Conservation (phyloP, 108 stramenopile species). For the Asterionellopsis glacialis region DNA sequence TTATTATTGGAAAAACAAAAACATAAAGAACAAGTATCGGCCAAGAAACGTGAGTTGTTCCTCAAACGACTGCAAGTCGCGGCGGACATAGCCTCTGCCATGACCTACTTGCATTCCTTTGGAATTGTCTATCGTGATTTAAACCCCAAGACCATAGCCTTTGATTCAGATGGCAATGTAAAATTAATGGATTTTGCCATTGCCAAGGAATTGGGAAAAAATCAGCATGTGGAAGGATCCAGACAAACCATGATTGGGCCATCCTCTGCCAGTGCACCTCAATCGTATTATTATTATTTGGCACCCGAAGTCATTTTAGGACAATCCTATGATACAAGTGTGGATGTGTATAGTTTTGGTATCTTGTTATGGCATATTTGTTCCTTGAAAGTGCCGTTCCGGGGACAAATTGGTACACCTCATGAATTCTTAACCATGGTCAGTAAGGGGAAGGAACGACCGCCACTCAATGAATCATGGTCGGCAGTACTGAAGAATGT, state of each 20-base stretch:
- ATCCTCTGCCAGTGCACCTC: conserved; percentile 68
- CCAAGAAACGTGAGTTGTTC: too few species aligned
- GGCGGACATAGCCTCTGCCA: conserved; percentile 63
- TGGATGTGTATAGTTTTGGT: conserved; percentile 82
- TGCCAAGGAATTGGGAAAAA: conserved; percentile 43
- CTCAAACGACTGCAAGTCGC: conserved; percentile 56
- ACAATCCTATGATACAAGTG: conserved; percentile 63
- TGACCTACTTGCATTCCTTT: conserved; percentile 67
- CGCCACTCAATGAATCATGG: conserved; percentile 51
- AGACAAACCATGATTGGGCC: conserved; percentile 57
- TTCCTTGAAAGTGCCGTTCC: conserved; percentile 65
- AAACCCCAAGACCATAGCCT: conserved; percentile 12
- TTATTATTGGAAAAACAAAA: too few species aligned
- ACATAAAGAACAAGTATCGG: too few species aligned
- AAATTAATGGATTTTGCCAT: conserved; percentile 56
- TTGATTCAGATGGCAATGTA: conserved; percentile 2
- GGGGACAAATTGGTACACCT: conserved; percentile 34
- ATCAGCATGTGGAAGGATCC: conserved; percentile 22
- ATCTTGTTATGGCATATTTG: conserved; percentile 83
- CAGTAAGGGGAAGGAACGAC: conserved; percentile 44
- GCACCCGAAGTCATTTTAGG: conserved; percentile 35
- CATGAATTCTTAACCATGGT: conserved; percentile 40
- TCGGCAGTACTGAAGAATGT: conserved; percentile 52
- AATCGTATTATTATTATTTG: conserved; percentile 61
- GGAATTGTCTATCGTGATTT: conserved; percentile 73